phyloP scores from a whole-genome alignment of 1,284 basidiomycete genomes.

The Inonotus hispidus region DNA sequence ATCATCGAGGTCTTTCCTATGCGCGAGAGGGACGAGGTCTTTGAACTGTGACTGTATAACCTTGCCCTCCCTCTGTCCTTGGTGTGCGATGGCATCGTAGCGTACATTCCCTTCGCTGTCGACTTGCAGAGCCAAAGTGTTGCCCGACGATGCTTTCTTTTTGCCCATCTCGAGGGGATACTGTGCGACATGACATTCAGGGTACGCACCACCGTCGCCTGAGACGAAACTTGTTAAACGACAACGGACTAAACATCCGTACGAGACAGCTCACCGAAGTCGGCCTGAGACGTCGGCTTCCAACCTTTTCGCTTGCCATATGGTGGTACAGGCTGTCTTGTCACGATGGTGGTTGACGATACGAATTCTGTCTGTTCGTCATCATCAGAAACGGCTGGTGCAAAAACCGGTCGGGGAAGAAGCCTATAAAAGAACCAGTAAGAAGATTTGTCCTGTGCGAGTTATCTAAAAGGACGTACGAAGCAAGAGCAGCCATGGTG shows the following conservation, averaged over 20 bases:
- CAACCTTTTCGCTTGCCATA: conserved; percentile 86
- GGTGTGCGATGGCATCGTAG: conserved; percentile 95
- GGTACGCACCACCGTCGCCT: conserved; percentile 93
- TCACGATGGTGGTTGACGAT: conserved; percentile 42
- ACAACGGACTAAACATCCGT: background rate
- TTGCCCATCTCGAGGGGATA: conserved; percentile 94
- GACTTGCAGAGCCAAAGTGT: conserved; percentile 93
- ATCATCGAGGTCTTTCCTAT: conserved; percentile 86
- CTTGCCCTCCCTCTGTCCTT: conserved; percentile 86
- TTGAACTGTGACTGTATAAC: conserved; percentile 94
- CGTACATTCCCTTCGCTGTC: conserved; percentile 94
- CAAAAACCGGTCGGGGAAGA: conserved; percentile 63
- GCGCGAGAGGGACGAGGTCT: conserved; percentile 89
- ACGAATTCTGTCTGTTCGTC: conserved; percentile 39
- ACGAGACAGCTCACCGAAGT: conserved; percentile 62
- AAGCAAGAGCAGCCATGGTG: conserved; percentile 55
- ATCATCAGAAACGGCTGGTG: conserved; percentile 50
- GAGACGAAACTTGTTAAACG: conserved; percentile 16
- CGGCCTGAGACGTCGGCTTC: conserved; percentile 78
- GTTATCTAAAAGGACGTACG: conserved; percentile 36
- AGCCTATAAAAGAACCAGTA: conserved; percentile 34
- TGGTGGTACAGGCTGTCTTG: conserved; percentile 58
- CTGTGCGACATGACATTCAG: conserved; percentile 96
- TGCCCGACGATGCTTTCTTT: conserved; percentile 90
- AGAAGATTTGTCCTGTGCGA: background rate